phyloP scores from a whole-genome alignment of 371 early-diverging fungal species.

The Saksenaea vasiformis region DNA sequence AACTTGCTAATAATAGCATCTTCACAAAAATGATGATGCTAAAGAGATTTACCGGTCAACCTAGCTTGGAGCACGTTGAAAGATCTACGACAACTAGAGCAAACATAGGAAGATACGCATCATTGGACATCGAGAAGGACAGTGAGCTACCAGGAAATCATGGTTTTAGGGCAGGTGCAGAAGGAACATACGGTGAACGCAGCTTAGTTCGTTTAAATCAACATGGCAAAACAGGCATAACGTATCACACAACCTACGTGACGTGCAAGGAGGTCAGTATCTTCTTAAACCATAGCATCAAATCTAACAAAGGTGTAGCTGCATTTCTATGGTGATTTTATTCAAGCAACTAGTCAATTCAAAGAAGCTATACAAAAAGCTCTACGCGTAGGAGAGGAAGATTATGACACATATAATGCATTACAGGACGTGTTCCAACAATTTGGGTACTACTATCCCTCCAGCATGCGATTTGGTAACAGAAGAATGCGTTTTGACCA shows the following conservation, averaged over 20 bases:
- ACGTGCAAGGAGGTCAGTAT: not conserved
- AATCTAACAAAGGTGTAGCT: not conserved
- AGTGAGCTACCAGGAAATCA: not conserved
- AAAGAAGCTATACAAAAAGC: not conserved
- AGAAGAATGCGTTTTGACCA: too few species aligned
- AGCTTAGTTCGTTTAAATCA: not conserved
- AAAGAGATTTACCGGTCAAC: not conserved
- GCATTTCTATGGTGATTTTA: not conserved
- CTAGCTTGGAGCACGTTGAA: not conserved
- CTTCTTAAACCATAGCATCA: not conserved
- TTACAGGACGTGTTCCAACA: not conserved
- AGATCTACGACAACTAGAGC: not conserved
- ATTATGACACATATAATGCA: not conserved
- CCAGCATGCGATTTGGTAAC: not conserved
- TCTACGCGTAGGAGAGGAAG: not conserved
- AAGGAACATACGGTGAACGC: not conserved
- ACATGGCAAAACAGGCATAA: not conserved
- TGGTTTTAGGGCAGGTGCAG: not conserved
- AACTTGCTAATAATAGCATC: not conserved
- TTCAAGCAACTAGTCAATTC: not conserved
- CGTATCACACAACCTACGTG: not conserved
- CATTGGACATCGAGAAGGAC: not conserved
- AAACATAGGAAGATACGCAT: not conserved
- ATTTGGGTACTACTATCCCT: not conserved
- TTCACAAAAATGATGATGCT: not conserved